Evolutionary conservation across 768 basidiomycete genomes (phyloP).

Genomic region (Suillus americanus): DNA sequence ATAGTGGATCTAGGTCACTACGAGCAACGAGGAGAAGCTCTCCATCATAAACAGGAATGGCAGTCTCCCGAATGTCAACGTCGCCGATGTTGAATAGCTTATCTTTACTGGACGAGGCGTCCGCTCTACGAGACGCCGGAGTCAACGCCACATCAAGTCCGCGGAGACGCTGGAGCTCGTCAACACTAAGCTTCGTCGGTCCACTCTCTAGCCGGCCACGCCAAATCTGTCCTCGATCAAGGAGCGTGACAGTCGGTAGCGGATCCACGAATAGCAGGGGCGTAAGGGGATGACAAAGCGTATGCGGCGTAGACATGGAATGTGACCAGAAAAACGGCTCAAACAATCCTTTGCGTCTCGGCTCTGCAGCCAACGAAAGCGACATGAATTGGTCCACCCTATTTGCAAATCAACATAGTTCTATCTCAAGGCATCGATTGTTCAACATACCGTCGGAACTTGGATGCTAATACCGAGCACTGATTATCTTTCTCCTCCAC

Average conservation of each 20-base stretch:
- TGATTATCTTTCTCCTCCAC: conserved; percentile 35
- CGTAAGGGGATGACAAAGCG: conserved; percentile 47
- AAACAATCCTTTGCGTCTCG: conserved; percentile 69
- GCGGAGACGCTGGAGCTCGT: conserved; percentile 61
- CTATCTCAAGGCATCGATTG: neutral
- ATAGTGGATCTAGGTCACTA: conserved; percentile 41
- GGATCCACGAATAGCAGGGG: conserved; percentile 79
- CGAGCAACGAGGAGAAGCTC: conserved; percentile 74
- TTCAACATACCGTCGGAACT: conserved; percentile 60
- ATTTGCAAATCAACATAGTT: conserved; percentile 3
- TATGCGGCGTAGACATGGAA: conserved; percentile 33
- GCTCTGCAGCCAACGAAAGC: conserved; percentile 72
- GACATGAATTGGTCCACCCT: conserved; percentile 81
- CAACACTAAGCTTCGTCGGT: conserved; percentile 42
- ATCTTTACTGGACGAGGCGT: conserved; percentile 21
- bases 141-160: conserved; percentile 47
- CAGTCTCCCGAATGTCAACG: conserved; percentile 57
- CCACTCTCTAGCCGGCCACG: conserved; percentile 72
- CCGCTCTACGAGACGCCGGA: conserved; percentile 15
- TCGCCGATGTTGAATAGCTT: conserved; percentile 38
- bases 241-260: conserved; percentile 61
- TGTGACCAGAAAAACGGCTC: conserved; percentile 77
- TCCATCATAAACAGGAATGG: conserved; percentile 73
- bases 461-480: conserved; percentile 43
- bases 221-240: conserved; percentile 65